A percentile compares a stretch with the other conserved stretches of the same genome.
Evolutionary conservation across 805 yeast species (phyloP).

Genomic region (Schwanniomyces occidentalis): DNA sequence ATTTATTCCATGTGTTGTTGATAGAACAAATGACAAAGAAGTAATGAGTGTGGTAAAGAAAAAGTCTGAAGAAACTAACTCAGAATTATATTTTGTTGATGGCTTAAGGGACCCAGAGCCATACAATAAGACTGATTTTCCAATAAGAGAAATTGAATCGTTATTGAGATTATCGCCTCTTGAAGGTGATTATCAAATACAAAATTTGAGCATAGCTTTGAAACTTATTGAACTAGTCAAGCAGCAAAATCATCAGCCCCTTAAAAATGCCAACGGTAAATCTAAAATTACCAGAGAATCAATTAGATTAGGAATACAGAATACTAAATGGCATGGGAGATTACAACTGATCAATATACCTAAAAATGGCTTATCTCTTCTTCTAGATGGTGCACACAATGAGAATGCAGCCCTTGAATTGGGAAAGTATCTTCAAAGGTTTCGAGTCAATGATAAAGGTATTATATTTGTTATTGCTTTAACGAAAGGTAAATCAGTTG

Average conservation of each 20-base stretch:
- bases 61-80: conserved; percentile 31
- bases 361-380: conserved; percentile 27
- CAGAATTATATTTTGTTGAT: conserved; percentile 28
- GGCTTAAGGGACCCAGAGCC: conserved; percentile 7
- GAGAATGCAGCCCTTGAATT: conserved; percentile 79
- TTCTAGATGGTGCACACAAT: conserved; percentile 94
- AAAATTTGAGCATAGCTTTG: conserved; percentile 69
- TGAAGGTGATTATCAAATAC: conserved; percentile 70
- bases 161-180: conserved; percentile 47
- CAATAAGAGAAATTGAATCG: neutral
- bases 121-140: neutral
- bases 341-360: conserved; percentile 48
- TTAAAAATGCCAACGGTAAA: conserved; percentile 8
- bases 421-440: conserved; percentile 45
- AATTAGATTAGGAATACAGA: conserved; percentile 51
- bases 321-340: conserved; percentile 85
- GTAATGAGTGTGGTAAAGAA: conserved; percentile 50
- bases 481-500: conserved; percentile 68
- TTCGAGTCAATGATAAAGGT: conserved; percentile 23
- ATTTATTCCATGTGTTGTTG: conserved; percentile 65
- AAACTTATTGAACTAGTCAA: conserved; percentile 46
- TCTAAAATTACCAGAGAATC: conserved; percentile 28
- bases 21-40: conserved; percentile 57
- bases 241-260: neutral
- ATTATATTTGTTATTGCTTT: conserved; percentile 69